Base-by-base conservation (phyloP, 2,329 filamentous ascomycete genomes). In the Paraphoma chrysanthemicola region DNA sequence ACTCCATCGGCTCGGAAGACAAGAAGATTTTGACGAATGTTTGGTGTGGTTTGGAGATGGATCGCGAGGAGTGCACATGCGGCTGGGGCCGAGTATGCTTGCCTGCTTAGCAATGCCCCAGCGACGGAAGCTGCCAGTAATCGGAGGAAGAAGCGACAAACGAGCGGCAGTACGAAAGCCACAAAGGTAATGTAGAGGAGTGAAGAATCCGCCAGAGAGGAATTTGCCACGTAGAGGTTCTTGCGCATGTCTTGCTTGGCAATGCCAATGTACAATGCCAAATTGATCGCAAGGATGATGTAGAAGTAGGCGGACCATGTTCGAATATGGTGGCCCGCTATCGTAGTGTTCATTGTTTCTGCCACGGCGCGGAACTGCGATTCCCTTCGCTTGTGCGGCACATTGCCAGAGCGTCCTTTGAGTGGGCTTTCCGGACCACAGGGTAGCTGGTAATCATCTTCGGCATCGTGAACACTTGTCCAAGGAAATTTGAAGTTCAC, bases 351-450 rank as follows among this genome's bases (percentile, higher is more conserved):
- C 38, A 42, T 49, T 12, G 36, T 49, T n/a, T 49, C 33, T n/a
- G 47, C 47, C 14, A 49, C 36, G 10, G 47, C 47, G 36, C 47
- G 47, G 23, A 29, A 49, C 14, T 49, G 47, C 6, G 47, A 49
- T 18, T 49, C 38, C 18, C 47, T 36, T 23, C 47, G 18, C 36
- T 30, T 39, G 11, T 23, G 18, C 11, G 39, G 18, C 11, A 31
- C 14, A 11, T 29, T 36, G 36, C 33, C 33, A 36, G 9, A 23
- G 6, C 47, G 38, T n/a, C 38, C 38, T 8, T 41, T 18, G 31
- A 49, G 47, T 17, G 47, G 46, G 14, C 16, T 39, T 5, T 9
- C 29, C 17, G 46, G 30, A 16, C 31, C 46, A 48, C 29, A 31
- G 17, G 38, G 47, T 3, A 42, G 36, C 14, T 49, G 33, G 38